Evolutionary conservation across 495 filamentous ascomycete genomes (phyloP), one percentile per base, ranked within the genome.

Genomic region (Penicillium salamii): DNA sequence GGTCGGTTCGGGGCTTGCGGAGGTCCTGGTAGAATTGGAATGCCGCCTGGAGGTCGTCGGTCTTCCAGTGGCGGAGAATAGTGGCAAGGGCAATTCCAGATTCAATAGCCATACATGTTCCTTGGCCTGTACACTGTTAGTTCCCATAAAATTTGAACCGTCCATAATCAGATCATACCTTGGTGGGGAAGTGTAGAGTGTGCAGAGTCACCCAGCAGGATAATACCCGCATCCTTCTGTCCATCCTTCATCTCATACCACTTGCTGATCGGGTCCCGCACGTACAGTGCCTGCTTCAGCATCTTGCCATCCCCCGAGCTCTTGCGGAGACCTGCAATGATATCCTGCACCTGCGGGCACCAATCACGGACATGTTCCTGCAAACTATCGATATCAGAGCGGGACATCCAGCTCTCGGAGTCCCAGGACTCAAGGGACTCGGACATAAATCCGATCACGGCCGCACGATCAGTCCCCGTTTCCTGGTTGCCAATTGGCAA

Each of bases 391-490:
- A 67, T 67, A 42, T 67, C 61, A 3, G 63, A 65, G 18, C 63
- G 61, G 1, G 61, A 57, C 63, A 67, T 67, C 64, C 64, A 67
- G 26, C 54, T 63, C 49, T 67, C 64, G 7, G 64, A 65, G 29
- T 59, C 57, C 62, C 64, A 67, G 1, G 59, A 24, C 14, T 63
- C 62, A 9, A 66, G 47, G 1, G 62, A 31, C 57, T 66, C 62
- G 12, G 62, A 58, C 62, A 66, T 66, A 11, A 66, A 66, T n/a
- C 54, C 62, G 31, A 66, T 63, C 3, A 66, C 15, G 1, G 57
- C 62, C 7, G 59, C 62, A 28, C 62, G 59, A 26, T 66, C 57
- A 3, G 54, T 61, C 21, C 51, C 9, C n/a, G 62, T 66, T 26
- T 58, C 59, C 42, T 48, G 15, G 15, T 66, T 66, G 1, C 62